Conservation (phyloP, 1,284 basidiomycete species). For the Naganishia sp. region DNA sequence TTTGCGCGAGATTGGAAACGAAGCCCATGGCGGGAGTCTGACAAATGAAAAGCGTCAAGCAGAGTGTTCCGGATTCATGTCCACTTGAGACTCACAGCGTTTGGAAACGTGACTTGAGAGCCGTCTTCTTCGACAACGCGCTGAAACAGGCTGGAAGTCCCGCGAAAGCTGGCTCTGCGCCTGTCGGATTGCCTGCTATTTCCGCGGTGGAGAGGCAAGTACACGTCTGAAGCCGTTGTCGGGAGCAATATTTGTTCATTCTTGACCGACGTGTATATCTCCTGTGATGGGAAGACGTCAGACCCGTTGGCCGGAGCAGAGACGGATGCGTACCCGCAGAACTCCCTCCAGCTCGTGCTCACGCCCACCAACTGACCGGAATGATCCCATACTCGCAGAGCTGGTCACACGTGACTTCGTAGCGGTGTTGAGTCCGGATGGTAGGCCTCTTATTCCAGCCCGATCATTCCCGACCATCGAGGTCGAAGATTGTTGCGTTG, state of each 20-base stretch:
- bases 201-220: neutral
- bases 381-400: conserved; percentile 44
- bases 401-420: conserved; percentile 43
- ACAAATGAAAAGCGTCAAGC: neutral
- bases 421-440: conserved; percentile 21
- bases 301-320: conserved; percentile 24
- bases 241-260: conserved; percentile 87
- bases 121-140: conserved; percentile 72
- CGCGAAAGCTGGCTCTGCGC: conserved; percentile 61
- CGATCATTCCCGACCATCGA: too few relatives aligned
- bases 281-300: conserved; percentile 57
- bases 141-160: conserved; percentile 67
- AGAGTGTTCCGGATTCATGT: conserved; percentile 37
- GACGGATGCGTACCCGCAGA: conserved; percentile 65
- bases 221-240: conserved; percentile 32
- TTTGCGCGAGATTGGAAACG: conserved; percentile 90
- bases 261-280: conserved; percentile 92
- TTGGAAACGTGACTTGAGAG: conserved; percentile 72
- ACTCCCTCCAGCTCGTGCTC: conserved; percentile 79
- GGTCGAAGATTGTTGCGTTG: too few relatives aligned
- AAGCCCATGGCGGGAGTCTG: conserved; percentile 78
- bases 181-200: neutral
- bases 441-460: neutral
- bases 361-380: conserved; percentile 59
- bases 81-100: conserved; percentile 76